Conservation (phyloP, 2,329 filamentous ascomycete species). For the Orbilia oligospora region DNA sequence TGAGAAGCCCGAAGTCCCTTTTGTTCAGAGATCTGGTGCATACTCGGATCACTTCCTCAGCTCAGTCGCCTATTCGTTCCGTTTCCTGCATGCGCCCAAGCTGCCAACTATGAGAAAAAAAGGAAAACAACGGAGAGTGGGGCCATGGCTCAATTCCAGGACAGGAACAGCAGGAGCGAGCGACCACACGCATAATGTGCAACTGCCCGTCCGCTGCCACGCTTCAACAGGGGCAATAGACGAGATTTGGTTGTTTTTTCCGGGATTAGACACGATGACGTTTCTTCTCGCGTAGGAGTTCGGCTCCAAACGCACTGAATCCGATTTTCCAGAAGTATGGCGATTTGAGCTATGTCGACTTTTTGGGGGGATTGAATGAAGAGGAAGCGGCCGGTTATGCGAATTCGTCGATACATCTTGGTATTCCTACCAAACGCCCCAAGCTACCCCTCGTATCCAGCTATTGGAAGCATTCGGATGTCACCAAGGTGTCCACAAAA, state of each 20-base stretch:
- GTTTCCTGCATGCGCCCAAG: constrained; percentile 58
- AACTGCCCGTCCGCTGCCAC: constrained; percentile 61
- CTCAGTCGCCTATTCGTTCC: constrained; percentile 59
- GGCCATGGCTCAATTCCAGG: constrained; percentile 52
- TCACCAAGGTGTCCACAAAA: constrained; percentile 43
- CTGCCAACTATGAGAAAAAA: constrained; percentile 56
- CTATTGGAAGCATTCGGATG: constrained; percentile 27
- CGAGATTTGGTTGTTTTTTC: constrained; percentile 60
- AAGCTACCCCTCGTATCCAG: constrained; percentile 23
- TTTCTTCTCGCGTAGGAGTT: constrained; percentile 61
- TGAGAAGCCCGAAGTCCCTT: constrained; percentile 26
- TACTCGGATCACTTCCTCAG: constrained; percentile 43
- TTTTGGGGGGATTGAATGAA: constrained; percentile 12
- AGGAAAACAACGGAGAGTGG: constrained; percentile 46
- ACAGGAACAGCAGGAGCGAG: constrained; percentile 60
- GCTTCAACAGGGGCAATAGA: constrained; percentile 61
- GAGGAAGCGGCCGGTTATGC: constrained; percentile 28
- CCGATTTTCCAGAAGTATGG: constrained; percentile 39
- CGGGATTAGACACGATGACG: constrained; percentile 61
- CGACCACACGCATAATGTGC: constrained; percentile 60
- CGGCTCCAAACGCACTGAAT: constrained; percentile 56
- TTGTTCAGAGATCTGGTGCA: constrained; percentile 50
- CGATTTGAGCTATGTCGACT: constrained; percentile 21
- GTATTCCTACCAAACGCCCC: constrained; percentile 11
- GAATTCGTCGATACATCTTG: constrained; percentile 6